Conservation (phyloP, 352 stramenopile genomes). For the Pelagophyceae sp. region DNA sequence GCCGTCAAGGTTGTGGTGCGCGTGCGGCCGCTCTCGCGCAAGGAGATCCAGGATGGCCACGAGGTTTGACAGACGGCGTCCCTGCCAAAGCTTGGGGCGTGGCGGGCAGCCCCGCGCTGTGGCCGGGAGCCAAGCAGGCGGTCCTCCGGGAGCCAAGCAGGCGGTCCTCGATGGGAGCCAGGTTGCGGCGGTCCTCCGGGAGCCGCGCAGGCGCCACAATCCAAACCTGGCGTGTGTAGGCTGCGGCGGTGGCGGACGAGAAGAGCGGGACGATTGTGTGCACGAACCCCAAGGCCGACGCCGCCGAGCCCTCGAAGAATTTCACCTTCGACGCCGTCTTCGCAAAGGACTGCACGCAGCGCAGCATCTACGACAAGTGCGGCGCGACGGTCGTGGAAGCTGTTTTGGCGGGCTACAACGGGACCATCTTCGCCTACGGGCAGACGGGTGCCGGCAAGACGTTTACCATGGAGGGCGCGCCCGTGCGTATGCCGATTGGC, state of each 20-base stretch:
- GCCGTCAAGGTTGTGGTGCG: slow-evolving; percentile 76
- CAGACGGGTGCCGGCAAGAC: slow-evolving; percentile 59
- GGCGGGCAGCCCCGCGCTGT: too few relatives aligned
- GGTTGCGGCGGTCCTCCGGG: too few relatives aligned
- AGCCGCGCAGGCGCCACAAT: too few relatives aligned
- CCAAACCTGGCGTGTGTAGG: neutral
- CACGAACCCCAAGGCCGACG: slow-evolving; percentile 31
- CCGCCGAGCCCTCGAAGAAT: slow-evolving; percentile 71
- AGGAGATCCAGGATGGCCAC: slow-evolving; percentile 83
- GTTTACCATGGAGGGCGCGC: slow-evolving; percentile 42
- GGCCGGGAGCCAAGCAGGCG: too few relatives aligned
- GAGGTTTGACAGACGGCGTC: too few relatives aligned
- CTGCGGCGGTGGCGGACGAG: slow-evolving; percentile 1
- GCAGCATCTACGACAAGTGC: slow-evolving; percentile 78
- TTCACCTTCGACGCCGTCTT: slow-evolving; percentile 97
- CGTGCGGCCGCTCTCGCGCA: slow-evolving; percentile 83
- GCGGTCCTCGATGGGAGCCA: too few relatives aligned
- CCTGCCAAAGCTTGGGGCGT: too few relatives aligned
- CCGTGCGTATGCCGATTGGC: too few relatives aligned
- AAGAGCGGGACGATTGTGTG: neutral
- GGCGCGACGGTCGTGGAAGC: slow-evolving; percentile 79
- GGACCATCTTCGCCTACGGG: slow-evolving; percentile 27
- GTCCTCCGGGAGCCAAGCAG: too few relatives aligned
- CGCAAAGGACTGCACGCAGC: slow-evolving; percentile 74
- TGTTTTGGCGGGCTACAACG: slow-evolving; percentile 81